Evolutionary conservation across 2,329 filamentous ascomycete species (phyloP).

Genomic region (Fusarium torreyae): DNA sequence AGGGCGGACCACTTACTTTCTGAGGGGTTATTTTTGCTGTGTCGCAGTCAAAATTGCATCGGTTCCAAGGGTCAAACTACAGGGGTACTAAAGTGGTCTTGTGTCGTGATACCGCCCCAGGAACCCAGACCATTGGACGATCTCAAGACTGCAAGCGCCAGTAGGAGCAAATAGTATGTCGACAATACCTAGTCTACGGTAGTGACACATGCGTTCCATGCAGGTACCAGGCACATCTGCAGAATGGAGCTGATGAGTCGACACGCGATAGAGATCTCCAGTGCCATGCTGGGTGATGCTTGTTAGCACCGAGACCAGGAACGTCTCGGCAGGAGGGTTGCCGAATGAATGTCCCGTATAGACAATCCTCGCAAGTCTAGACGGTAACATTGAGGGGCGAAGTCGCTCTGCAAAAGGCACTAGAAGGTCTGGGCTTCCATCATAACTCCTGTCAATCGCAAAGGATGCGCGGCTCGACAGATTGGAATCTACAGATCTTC

Average conservation of each 20-base stretch:
- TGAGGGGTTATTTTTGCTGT: conserved; percentile 26
- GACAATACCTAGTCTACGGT: conserved; percentile 36
- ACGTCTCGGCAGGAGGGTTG: conserved; percentile 20
- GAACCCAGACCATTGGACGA: conserved; percentile 25
- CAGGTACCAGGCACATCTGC: conserved; percentile 45
- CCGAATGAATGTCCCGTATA: conserved; percentile 18
- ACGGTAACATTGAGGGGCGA: conserved; percentile 18
- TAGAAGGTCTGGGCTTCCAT: conserved; percentile 42
- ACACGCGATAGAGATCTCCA: conserved; percentile 41
- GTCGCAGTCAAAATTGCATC: conserved; percentile 49
- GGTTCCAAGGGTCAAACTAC: conserved; percentile 51
- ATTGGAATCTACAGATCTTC: conserved; percentile 46
- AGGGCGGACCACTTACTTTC: conserved; percentile 24
- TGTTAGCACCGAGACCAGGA: conserved; percentile 1
- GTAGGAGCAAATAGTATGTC: conserved; percentile 36
- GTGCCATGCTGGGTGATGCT: conserved; percentile 14
- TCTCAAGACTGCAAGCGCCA: conserved; percentile 24
- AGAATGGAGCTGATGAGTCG: conserved; percentile 22
- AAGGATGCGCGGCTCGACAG: conserved; percentile 24
- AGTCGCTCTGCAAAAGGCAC: conserved; percentile 33
- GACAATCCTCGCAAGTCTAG: not conserved
- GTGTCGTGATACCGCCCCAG: conserved; percentile 35
- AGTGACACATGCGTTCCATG: conserved; percentile 32
- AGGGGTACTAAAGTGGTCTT: conserved; percentile 41
- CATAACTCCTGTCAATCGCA: conserved; percentile 43